These are phyloP conservation scores for Bretschneidera sinensis DNA, from an alignment of 345 rosid genomes.

Conservation along the genomic window DNA sequence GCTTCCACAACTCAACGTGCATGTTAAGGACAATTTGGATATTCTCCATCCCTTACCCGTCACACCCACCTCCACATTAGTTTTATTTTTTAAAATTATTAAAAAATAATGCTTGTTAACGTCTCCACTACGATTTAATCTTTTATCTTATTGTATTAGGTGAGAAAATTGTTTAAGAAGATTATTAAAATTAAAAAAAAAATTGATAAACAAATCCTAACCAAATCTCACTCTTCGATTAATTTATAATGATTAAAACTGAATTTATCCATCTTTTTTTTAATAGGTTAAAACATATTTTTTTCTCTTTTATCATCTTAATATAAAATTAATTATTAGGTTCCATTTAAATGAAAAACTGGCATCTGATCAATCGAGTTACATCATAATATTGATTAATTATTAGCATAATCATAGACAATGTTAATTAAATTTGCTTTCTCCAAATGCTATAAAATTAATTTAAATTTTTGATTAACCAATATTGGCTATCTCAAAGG, in stretches of 20 bases:
- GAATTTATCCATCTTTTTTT: conserved; percentile 18
- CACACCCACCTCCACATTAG: conserved; percentile 10
- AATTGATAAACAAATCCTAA: conserved; percentile 27
- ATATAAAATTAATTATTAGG: conserved; percentile 10
- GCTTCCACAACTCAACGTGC: conserved; percentile 44
- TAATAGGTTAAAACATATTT: conserved; percentile 26
- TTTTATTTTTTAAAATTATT: neutral
- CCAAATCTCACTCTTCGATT: conserved; percentile 63
- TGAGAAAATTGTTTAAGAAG: too few species aligned
- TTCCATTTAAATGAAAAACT: too few species aligned
- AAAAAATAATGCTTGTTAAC: too few species aligned
- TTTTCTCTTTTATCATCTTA: neutral
- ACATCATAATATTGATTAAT: too few species aligned
- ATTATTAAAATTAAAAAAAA: neutral
- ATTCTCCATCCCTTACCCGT: conserved; percentile 21
- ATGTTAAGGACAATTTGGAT: conserved; percentile 42
- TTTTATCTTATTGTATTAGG: neutral
- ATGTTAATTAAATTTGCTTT: too few species aligned
- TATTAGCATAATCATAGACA: too few species aligned
- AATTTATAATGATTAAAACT: conserved; percentile 18
- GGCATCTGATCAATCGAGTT: too few species aligned
- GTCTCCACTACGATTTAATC: conserved; percentile 20
- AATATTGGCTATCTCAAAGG: too few species aligned
- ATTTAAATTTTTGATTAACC: too few species aligned
- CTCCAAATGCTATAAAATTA: too few species aligned